Evolutionary conservation across 345 rosid genomes (phyloP).

Genomic region (Punica granatum): DNA sequence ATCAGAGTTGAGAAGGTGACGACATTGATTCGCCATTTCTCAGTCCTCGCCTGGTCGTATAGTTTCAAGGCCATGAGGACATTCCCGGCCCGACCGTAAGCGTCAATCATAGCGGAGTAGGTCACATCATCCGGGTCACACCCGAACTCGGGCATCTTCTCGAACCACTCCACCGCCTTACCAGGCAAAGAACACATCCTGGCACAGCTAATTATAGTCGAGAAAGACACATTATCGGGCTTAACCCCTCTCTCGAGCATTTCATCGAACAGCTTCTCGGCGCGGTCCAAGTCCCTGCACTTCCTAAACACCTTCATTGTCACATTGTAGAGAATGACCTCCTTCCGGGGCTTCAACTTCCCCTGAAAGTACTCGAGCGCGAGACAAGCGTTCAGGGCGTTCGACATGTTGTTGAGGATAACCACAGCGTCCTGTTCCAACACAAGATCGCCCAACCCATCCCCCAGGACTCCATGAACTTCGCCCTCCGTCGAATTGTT

Average conservation of each 20-base stretch:
- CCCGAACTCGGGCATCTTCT: conserved; percentile 64
- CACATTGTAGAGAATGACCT: conserved; percentile 72
- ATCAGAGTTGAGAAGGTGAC: conserved; percentile 66
- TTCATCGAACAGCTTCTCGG: conserved; percentile 66
- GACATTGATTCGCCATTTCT: conserved; percentile 69
- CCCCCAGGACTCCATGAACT: conserved; percentile 32
- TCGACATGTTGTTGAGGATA: conserved; percentile 72
- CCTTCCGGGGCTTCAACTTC: conserved; percentile 34
- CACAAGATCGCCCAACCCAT: conserved; percentile 38
- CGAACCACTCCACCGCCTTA: conserved; percentile 82
- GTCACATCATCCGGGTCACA: conserved; percentile 69
- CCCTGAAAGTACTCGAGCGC: conserved; percentile 42
- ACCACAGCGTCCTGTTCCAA: conserved; percentile 78
- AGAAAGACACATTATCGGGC: conserved; percentile 71
- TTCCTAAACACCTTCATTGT: conserved; percentile 68
- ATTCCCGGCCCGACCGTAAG: conserved; percentile 72
- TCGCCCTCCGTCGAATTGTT: conserved; percentile 30
- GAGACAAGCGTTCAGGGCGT: conserved; percentile 50
- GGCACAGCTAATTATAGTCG: conserved; percentile 69
- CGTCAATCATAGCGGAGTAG: conserved; percentile 64
- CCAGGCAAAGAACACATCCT: conserved; percentile 46
- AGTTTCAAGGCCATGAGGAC: conserved; percentile 67
- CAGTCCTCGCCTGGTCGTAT: conserved; percentile 87
- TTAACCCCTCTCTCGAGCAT: conserved; percentile 62
- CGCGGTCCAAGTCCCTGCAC: conserved; percentile 45